phyloP scores from a whole-genome alignment of 2,329 filamentous ascomycete genomes.

The Colletotrichum eremochloae region DNA sequence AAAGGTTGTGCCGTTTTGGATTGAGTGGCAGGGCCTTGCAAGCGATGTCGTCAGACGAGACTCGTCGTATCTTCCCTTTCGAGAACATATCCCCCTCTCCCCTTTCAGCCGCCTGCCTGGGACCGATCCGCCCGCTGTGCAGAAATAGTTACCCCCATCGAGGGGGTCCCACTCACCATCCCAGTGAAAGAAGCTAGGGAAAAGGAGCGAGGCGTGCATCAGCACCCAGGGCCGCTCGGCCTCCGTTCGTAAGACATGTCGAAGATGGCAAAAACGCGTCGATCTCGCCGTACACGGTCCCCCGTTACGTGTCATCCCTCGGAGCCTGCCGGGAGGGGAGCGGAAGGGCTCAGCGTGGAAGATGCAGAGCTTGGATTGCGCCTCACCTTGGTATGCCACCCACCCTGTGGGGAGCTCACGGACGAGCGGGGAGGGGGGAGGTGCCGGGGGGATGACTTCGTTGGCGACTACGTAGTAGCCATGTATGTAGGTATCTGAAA shows the following conservation, averaged over 20 bases:
- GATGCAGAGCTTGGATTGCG: slow-evolving; percentile 9
- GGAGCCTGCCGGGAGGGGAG: neutral
- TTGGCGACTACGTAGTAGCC: slow-evolving; percentile 2
- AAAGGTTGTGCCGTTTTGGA: slow-evolving; percentile 38
- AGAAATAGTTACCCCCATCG: neutral
- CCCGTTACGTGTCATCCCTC: slow-evolving; percentile 4
- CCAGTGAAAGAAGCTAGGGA: neutral
- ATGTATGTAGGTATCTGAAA: neutral
- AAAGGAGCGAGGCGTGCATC: slow-evolving; percentile 1
- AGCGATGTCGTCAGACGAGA: slow-evolving; percentile 33
- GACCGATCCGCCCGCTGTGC: slow-evolving; percentile 18
- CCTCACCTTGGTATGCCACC: slow-evolving; percentile 13
- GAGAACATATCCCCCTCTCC: neutral
- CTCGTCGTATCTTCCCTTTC: slow-evolving; percentile 24
- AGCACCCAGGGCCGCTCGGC: neutral
- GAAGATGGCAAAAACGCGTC: slow-evolving; percentile 1
- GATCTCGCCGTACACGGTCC: slow-evolving; percentile 1
- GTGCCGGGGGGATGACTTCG: neutral
- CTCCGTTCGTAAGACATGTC: slow-evolving; percentile 6
- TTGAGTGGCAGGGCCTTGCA: slow-evolving; percentile 31
- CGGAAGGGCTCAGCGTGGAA: neutral
- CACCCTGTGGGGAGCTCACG: neutral
- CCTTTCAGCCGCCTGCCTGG: slow-evolving; percentile 10
- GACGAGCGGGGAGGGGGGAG: neutral
- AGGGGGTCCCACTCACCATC: neutral